Base-by-base conservation (phyloP, 495 filamentous ascomycete species). In the Cetradonia linearis region DNA sequence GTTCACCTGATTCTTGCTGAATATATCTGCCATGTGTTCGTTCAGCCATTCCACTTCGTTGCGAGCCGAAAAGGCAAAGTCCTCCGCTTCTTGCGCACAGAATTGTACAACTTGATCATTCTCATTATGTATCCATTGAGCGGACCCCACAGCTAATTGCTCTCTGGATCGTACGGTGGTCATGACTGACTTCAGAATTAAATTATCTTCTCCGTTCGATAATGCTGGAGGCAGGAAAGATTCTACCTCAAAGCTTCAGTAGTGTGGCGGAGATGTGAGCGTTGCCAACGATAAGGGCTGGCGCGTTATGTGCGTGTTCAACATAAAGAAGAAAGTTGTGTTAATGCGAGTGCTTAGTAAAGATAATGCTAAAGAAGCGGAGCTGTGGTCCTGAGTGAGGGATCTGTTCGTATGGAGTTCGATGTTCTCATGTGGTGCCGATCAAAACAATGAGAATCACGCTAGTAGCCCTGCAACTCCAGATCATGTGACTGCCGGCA, bases 1-100 rank as follows among this genome's bases (percentile, higher is more conserved):
- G 70, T 91, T 91, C 53, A 89, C 78, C 72, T 92, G 84, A 70
- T 88, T 87, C 64, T 85, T 83, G 64, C 82, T 87, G 69, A 97
- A 95, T 60, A 96, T 88, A 64, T 95, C 89, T 33, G 83, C 83
- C 91, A 96, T 95, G 72, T 96, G 91, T 72, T 96, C 91, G 67
- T 96, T 96, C 66, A 96, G 73, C 90, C 91, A 96, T 65, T 93
- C 91, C 68, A 96, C 75, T 67, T 97, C 91, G 73, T 95, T 91
- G 46, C 86, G 83, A 62, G 86, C 89, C 0, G 88, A 85, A 72
- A 87, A 97, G 55, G 87, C 81, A 68, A 95, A 90, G 70, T 95
- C 90, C 63, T 95, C 91, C 54, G 87, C 76, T 70, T 97, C 93
- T 66, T 87, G 80, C 6, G 78, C 75, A 38, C 84, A 73, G 44